Evolutionary conservation across 495 filamentous ascomycete species (phyloP), one percentile per base, ranked within the genome.

Genomic region (Monascus purpureus): DNA sequence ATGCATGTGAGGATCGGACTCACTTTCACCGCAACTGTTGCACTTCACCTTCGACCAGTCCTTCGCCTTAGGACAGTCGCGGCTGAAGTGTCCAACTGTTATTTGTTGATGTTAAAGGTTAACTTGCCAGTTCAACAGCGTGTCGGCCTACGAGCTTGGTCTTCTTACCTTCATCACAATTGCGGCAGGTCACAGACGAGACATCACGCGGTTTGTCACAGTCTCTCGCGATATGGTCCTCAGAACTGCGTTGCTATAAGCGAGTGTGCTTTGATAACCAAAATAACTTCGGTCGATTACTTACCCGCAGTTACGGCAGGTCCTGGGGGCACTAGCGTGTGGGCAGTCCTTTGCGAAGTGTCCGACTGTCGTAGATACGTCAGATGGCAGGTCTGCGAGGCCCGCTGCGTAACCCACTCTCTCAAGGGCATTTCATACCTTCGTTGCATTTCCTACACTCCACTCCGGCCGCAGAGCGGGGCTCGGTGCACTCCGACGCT

Each of bases 291-390:
- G n/a, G n/a, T n/a, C n/a, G n/a, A n/a, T 43, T 4, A 50, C 55
- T 51, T 51, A 68, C 63, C 66, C 70, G 46, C 76, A 81, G 50
- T 80, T 81, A 34, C 63, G 76, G 43, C 77, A 82, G 25, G 57
- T 65, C 14, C 57, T 55, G 28, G 65, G 53, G 14, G 59, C 59
- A 25, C 55, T 49, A 13, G 47, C 59, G 40, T 72, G 62, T 18
- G 82, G 83, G 45, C 88, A 95, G 39, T 93, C 84, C 35, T 71
- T 72, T 2, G 80, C 72, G 52, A 87, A 90, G 41, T 94, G 88
- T 3, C 87, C 87, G 32, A 68, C 78, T 85, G 16, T 19, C 39
- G 16, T 13, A 29, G 4, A 32, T 37, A 19, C 37, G 26, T 36
- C 43, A 35, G 18, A 28, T 25, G 27, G 45, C 35, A 25, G n/a